Evolutionary conservation across 1,139 yeast genomes (phyloP).

Genomic region (Pichia sp.): DNA sequence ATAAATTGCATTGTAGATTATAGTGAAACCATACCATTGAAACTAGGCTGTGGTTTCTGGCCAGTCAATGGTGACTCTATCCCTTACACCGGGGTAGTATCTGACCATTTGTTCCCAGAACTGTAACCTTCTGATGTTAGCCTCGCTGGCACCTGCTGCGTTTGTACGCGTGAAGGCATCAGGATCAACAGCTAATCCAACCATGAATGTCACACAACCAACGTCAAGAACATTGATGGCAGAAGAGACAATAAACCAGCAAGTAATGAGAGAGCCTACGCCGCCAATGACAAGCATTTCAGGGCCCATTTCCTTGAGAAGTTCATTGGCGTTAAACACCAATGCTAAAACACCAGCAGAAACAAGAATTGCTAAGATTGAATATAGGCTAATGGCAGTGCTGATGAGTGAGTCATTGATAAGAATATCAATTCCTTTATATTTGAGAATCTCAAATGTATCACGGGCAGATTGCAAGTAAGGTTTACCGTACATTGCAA

Average conservation of each 20-base stretch:
- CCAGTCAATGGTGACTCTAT: conserved; percentile 16
- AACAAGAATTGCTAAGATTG: conserved; percentile 65
- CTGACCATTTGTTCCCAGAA: conserved; percentile 64
- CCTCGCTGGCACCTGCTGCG: conserved; percentile 6
- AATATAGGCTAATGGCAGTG: conserved; percentile 69
- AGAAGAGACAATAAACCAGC: conserved; percentile 70
- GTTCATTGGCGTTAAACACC: conserved; percentile 36
- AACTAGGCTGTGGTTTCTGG: too few species aligned
- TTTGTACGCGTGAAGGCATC: conserved; percentile 45
- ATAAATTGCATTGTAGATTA: too few species aligned
- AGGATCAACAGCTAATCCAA: conserved; percentile 83
- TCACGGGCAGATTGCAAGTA: conserved; percentile 73
- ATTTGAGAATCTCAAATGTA: conserved; percentile 70
- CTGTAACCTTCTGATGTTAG: conserved; percentile 48
- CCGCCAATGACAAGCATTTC: conserved; percentile 68
- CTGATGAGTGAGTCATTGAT: conserved; percentile 79
- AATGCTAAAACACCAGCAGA: conserved; percentile 15
- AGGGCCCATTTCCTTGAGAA: conserved; percentile 49
- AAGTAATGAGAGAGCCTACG: conserved; percentile 68
- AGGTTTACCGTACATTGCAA: conserved; percentile 80
- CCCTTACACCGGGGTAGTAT: conserved; percentile 64
- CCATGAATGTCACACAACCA: conserved; percentile 81
- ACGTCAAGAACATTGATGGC: conserved; percentile 64
- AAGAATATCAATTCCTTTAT: conserved; percentile 80
- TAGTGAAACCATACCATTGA: too few species aligned